Evolutionary conservation across 331 rosid genomes (phyloP), one percentile per base, ranked within the genome.

Genomic region (Malus hybrid): DNA sequence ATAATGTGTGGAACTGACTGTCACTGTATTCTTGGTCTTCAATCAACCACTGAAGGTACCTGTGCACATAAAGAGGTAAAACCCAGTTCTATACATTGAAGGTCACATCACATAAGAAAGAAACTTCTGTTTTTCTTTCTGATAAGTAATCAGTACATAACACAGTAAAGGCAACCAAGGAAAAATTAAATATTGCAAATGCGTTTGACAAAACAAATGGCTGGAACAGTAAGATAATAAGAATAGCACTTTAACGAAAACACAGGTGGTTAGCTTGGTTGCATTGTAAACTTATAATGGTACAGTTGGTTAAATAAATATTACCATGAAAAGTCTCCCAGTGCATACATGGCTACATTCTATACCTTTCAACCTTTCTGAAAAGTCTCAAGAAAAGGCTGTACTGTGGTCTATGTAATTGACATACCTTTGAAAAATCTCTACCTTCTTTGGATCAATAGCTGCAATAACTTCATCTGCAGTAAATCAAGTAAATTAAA

Each of bases 31-130:
- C 99, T 84, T 82, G 89, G 64, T 92, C 97, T 89, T 94, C 99
- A 80, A 94, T 92, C 90, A 94, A 87, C 97, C 99, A 94, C 63
- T 90, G 99, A 70, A 94, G 95, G 78, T 92, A 94, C 83, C 99
- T 94, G 82, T 10, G 29, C 71, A 53, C 60, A 76, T 33, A 86
- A 75, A 70, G 81, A 77, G 62, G 58, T 58, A 29, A 11, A 14
- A 73, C 60, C 34, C 46, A 64, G 32, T 9, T 32, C 18, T 30
- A 56, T n/a, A 18, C n/a, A 28, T 53, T 67, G 50, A 72, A 57
- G 61, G 36, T 44, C 61, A 34, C 22, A 19, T 19, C 36, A 36
- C 44, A 58, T 22, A 48, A 63, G 34, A 26, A 53, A 30, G 7
- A 18, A 36, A 22, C 13, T 8, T 18, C 3, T n/a, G 5, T 48